Percentiles rank a stretch among this genome's conserved stretches.
Conservation (phyloP, 371 early-diverging fungal species). For the Encephalitozoon cuniculi region DNA sequence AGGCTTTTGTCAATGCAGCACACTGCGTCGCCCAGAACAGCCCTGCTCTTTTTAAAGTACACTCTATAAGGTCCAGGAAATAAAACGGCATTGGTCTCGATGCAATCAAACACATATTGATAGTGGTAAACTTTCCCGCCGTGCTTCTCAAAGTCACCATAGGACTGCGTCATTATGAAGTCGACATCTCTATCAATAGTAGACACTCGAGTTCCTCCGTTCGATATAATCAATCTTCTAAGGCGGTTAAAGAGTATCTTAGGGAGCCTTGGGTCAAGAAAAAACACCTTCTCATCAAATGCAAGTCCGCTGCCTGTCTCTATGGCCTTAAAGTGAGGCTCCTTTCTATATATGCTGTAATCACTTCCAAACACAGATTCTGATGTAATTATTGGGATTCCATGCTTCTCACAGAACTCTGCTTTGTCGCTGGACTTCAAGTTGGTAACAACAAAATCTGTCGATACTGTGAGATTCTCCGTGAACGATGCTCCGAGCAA, state of each 20-base stretch:
- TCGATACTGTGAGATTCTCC: conserved; percentile 27
- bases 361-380: conserved; percentile 48
- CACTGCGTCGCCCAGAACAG: conserved; percentile 34
- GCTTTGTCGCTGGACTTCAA: conserved; percentile 24
- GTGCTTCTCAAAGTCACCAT: conserved; percentile 9
- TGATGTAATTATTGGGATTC: conserved; percentile 54
- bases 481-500: conserved; percentile 50
- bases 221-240: conserved; percentile 51
- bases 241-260: conserved; percentile 46
- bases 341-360: conserved; percentile 22
- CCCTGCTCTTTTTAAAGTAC: not conserved
- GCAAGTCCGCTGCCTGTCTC: conserved; percentile 17
- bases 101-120: conserved; percentile 60
- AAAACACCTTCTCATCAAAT: conserved; percentile 58
- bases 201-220: conserved; percentile 58
- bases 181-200: conserved; percentile 30
- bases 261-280: conserved; percentile 40
- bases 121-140: conserved; percentile 50
- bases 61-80: conserved; percentile 47
- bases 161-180: conserved; percentile 40
- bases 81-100: conserved; percentile 48
- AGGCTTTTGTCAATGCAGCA: conserved; percentile 19
- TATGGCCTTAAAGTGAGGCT: conserved; percentile 32
- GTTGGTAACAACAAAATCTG: conserved; percentile 55
- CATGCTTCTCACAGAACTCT: conserved; percentile 50